Evolutionary conservation across 2,329 filamentous ascomycete species (phyloP).

Genomic region (Penicillium brasilianum): DNA sequence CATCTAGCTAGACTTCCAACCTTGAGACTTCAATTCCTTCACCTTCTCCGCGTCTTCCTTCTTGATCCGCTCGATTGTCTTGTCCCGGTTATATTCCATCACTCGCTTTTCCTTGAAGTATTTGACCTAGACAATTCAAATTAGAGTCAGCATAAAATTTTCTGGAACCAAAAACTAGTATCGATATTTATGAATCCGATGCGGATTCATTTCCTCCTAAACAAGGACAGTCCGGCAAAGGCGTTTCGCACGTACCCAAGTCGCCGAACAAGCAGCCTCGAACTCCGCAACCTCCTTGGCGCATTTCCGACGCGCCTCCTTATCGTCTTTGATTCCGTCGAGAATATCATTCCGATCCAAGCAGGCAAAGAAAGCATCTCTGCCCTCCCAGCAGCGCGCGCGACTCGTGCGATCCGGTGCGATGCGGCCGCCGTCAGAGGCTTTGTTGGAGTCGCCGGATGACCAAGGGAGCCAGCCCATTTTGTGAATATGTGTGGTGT

Average conservation of each 20-base stretch:
- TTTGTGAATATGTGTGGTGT: conserved; percentile 17
- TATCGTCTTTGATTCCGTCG: conserved; percentile 69
- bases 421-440: conserved; percentile 66
- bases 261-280: conserved; percentile 81
- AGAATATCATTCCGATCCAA: conserved; percentile 81
- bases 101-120: conserved; percentile 98
- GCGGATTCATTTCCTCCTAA: background rate
- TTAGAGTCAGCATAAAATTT: background rate
- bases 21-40: conserved; percentile 49
- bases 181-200: too few species aligned
- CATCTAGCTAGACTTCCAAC: conserved; percentile 40
- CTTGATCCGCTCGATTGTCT: conserved; percentile 75
- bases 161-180: too few species aligned
- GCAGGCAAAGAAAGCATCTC: conserved; percentile 87
- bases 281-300: conserved; percentile 67
- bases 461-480: conserved; percentile 62
- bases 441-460: conserved; percentile 48
- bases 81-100: conserved; percentile 85
- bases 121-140: conserved; percentile 68
- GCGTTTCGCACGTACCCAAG: conserved; percentile 72
- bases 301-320: conserved; percentile 64
- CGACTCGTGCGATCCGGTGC: conserved; percentile 86
- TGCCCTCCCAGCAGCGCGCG: conserved; percentile 83
- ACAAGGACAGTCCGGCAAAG: background rate
- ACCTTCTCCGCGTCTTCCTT: conserved; percentile 72